Base-by-base conservation (phyloP, 805 yeast species). In the Zygosaccharomyces pseudorouxii region DNA sequence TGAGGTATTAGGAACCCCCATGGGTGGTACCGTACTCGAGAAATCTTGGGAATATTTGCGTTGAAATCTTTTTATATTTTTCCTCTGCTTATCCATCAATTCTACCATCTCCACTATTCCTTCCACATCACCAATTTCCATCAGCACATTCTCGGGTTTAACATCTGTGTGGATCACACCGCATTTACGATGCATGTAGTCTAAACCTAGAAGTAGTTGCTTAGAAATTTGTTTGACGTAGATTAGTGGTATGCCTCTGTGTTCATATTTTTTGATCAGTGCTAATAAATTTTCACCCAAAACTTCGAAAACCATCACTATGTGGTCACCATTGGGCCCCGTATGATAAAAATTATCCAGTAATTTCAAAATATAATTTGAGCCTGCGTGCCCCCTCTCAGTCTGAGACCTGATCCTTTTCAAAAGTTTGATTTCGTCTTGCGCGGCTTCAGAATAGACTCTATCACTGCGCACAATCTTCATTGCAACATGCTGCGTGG, bases 281-380 rank as follows among this genome's bases (percentile, higher is more conserved):
- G 96, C 90, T 45, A 93, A 71, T 56, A 93, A 67, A 63, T 89
- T 92, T 67, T 93, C 99, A 18, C 99, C 99, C 53, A 93, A 72
- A 0, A 93, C 96, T 69, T 93, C 99, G 66, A 93, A 93, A 1
- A 92, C 97, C 98, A 93, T 93, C 50, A 93, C 92, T 9, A 89
- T 84, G 68, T 93, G 99, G 2, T 78, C 75, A 1, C 99, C 99
- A 67, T 93, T 89, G 4, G 88, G 89, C 1, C 99, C 99, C 37
- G 72, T 69, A 62, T 92, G 96, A 48, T 81, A 79, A 64, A 93
- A 93, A 50, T 86, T 80, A 67, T 93, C 98, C 49, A 89, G 68
- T 36, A 93, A 71, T 45, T 81, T 82, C 41, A 93, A 86, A 20
- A 92, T 84, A 66, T 86, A 88, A 33, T 77, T 77, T 56, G 88